A percentile compares a stretch with the other conserved stretches of the same genome.
phyloP scores from a whole-genome alignment of 257 asterid species.

The Vinca minor region DNA sequence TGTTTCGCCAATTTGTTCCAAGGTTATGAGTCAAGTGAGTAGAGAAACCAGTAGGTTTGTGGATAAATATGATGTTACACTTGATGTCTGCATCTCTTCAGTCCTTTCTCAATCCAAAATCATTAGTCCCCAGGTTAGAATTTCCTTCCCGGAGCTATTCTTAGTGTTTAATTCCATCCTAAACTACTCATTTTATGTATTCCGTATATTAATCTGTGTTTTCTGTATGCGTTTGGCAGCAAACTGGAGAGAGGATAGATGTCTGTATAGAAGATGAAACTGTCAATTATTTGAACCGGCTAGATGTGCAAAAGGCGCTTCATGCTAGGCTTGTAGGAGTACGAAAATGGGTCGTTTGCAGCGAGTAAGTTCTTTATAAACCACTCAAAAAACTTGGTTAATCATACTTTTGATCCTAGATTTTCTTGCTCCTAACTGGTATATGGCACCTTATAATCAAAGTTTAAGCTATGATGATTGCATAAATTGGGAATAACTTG shows the following conservation, averaged over 20 bases:
- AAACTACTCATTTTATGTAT: background rate
- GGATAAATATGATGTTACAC: slow-evolving; percentile 60
- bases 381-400: background rate
- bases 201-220: background rate
- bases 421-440: background rate
- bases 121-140: slow-evolving; percentile 45
- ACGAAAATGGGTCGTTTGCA: slow-evolving; percentile 54
- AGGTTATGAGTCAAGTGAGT: slow-evolving; percentile 45
- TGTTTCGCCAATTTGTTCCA: slow-evolving; percentile 40
- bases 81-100: slow-evolving; percentile 64
- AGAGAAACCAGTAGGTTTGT: slow-evolving; percentile 56
- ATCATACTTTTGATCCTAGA: background rate
- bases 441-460: background rate
- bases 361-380: slow-evolving; percentile 36
- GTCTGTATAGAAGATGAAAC: slow-evolving; percentile 63
- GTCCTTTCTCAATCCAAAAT: slow-evolving; percentile 56
- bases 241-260: slow-evolving; percentile 41
- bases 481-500: background rate
- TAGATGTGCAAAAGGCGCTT: slow-evolving; percentile 50
- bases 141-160: background rate
- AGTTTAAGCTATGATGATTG: background rate
- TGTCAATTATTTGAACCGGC: slow-evolving; percentile 47
- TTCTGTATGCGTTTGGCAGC: slow-evolving; percentile 21
- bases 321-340: slow-evolving; percentile 63
- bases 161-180: background rate